A percentile compares a stretch with the other conserved stretches of the same genome.
Evolutionary conservation across 1,139 yeast genomes (phyloP).

Genomic region (Hanseniaspora gamundiae): DNA sequence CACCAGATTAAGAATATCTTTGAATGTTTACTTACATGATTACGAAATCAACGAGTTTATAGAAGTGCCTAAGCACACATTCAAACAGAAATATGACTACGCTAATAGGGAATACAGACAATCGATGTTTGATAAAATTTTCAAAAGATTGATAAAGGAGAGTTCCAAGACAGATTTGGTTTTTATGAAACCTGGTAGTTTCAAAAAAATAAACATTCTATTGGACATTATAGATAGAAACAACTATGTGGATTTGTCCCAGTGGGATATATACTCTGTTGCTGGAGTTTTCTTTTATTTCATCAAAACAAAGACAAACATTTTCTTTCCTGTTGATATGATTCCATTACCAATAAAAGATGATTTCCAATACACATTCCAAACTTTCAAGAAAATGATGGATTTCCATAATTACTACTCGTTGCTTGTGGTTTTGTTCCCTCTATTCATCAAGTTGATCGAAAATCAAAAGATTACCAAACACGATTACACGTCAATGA

Average conservation of each 20-base stretch:
- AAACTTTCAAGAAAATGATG: constrained; percentile 27
- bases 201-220: constrained; percentile 37
- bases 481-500: constrained; percentile 34
- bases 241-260: constrained; percentile 42
- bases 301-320: constrained; percentile 32
- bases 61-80: constrained; percentile 24
- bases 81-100: constrained; percentile 17
- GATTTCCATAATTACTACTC: constrained; percentile 21
- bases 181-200: constrained; percentile 50
- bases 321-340: constrained; percentile 33
- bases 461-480: constrained; percentile 28
- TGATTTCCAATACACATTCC: constrained; percentile 30
- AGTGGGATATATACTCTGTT: constrained; percentile 50
- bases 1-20: constrained; percentile 62
- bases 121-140: constrained; percentile 31
- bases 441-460: constrained; percentile 30
- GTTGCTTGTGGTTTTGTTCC: constrained; percentile 30
- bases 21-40: constrained; percentile 57
- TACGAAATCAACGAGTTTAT: constrained; percentile 25
- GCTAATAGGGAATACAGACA: constrained; percentile 27
- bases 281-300: constrained; percentile 42
- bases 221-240: constrained; percentile 43
- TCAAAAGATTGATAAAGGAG: constrained; percentile 35
- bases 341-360: constrained; percentile 39
- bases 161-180: constrained; percentile 36